Evolutionary conservation across 2,329 filamentous ascomycete genomes (phyloP), one percentile per base, ranked within the genome.

Genomic region (Neurospora crassa): DNA sequence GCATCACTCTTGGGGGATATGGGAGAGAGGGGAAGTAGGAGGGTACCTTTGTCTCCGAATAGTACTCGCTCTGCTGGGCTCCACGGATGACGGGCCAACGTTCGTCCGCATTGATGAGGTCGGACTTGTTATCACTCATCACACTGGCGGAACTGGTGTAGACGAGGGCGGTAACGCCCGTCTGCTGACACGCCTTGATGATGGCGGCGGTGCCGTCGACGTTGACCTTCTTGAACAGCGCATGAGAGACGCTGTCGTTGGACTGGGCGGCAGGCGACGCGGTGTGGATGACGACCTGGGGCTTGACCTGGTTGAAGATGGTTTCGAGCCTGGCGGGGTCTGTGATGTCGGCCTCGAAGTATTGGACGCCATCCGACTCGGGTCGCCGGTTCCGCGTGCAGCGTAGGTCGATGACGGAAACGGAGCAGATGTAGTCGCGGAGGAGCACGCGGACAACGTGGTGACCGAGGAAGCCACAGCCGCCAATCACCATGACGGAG

Each of bases 91-190:
- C 86, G 40, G 93, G 93, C 86, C 91, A 93, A 67, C 87, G 84
- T 84, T 98, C 95, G 80, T 94, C 91, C 74, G 93, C 93, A 79
- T 97, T 94, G 79, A 90, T 87, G 79, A 96, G 87, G 79, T 97
- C 92, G 73, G 83, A 88, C 73, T 86, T 84, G 76, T 94, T 94
- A 81, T 98, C 94, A 78, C 92, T 91, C 74, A 97, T 85, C 73
- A 97, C 91, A 73, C 93, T 96, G 70, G 92, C 92, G 70, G 92
- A 96, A 80, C 92, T 96, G 20, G 95, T 98, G 82, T 95, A 97
- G 67, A 98, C 92, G 74, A 98, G 89, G 0, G 88, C 92, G 81
- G 90, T 92, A 77, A 95, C 93, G 73, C 87, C 90, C 45, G 87
- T 86, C 75, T 87, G 84, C 78, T 87, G 87, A 76, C 91, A 91